A percentile compares a stretch with the other conserved stretches of the same genome.
These are phyloP conservation scores for Gentiana straminea DNA, from an alignment of 257 asterid species.

Conservation along the genomic window DNA sequence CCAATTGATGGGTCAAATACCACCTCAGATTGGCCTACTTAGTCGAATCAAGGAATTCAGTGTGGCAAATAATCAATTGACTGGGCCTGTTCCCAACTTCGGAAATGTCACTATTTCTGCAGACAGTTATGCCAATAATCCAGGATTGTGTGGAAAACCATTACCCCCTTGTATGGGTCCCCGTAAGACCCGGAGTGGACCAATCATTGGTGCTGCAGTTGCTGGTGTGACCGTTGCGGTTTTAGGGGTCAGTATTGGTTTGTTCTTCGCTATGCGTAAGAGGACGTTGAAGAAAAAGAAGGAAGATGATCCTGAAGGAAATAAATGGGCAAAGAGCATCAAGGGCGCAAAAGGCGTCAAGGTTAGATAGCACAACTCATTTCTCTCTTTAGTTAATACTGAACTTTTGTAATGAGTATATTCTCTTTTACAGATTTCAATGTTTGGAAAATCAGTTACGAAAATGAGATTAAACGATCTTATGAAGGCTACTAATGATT, in stretches of 20 bases:
- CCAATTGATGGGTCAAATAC: conserved; percentile 31
- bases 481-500: conserved; percentile 30
- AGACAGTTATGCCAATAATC: conserved; percentile 37
- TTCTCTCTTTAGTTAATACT: too few relatives aligned
- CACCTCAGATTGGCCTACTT: conserved; percentile 21
- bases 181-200: conserved; percentile 17
- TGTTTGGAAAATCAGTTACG: conserved; percentile 33
- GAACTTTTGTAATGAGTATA: not conserved
- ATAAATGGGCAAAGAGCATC: conserved; percentile 43
- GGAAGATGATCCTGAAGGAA: conserved; percentile 40
- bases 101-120: conserved; percentile 1
- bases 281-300: conserved; percentile 29
- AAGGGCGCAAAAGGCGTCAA: conserved; percentile 37
- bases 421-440: conserved; percentile 25
- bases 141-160: conserved; percentile 53
- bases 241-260: conserved; percentile 10
- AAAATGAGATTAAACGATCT: conserved; percentile 39
- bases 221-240: conserved; percentile 32
- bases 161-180: conserved; percentile 23
- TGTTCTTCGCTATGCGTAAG: conserved; percentile 25
- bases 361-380: conserved; percentile 13
- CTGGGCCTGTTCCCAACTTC: conserved; percentile 27
- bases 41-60: conserved; percentile 23
- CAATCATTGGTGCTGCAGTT: conserved; percentile 25
- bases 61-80: conserved; percentile 23